Conservation (phyloP, 1,284 basidiomycete species). For the Cryptococcus deneoformans region DNA sequence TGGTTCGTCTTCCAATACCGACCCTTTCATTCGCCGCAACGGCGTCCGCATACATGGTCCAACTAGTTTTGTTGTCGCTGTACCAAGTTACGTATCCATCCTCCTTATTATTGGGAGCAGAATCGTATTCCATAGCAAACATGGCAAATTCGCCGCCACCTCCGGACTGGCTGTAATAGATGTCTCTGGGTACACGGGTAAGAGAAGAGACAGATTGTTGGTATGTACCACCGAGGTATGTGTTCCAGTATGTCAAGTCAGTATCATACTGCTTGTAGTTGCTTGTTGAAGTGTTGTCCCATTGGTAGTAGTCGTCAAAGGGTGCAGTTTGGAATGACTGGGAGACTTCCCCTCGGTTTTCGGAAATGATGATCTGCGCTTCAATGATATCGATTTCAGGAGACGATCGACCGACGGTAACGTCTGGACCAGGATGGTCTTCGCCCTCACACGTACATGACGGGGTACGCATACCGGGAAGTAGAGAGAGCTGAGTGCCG, state of each 20-base stretch:
- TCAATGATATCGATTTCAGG: slow-evolving; percentile 69
- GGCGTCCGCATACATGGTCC: slow-evolving; percentile 57
- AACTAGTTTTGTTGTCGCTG: slow-evolving; percentile 55
- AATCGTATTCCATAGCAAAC: slow-evolving; percentile 64
- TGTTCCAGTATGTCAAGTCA: slow-evolving; percentile 62
- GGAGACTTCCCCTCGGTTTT: slow-evolving; percentile 22
- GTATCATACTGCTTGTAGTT: slow-evolving; percentile 35
- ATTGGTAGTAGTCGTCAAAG: slow-evolving; percentile 63
- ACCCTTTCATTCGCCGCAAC: slow-evolving; percentile 63
- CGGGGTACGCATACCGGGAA: slow-evolving; percentile 43
- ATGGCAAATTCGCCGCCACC: slow-evolving; percentile 6
- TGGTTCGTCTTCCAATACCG: slow-evolving; percentile 67
- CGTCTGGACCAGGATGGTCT: slow-evolving; percentile 63
- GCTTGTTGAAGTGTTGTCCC: slow-evolving; percentile 54
- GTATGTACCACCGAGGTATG: slow-evolving; percentile 68
- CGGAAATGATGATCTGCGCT: slow-evolving; percentile 50
- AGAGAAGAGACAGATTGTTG: slow-evolving; percentile 72
- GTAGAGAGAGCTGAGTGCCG: slow-evolving; percentile 33
- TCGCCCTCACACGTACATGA: slow-evolving; percentile 56
- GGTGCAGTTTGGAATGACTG: slow-evolving; percentile 37
- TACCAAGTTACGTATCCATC: slow-evolving; percentile 66
- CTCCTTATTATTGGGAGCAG: slow-evolving; percentile 57
- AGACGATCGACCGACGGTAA: slow-evolving; percentile 55
- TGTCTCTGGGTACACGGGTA: slow-evolving; percentile 56
- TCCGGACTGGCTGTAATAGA: slow-evolving; percentile 24